phyloP scores from a whole-genome alignment of 2,329 filamentous ascomycete species.

The Curvularia hawaiiensis region DNA sequence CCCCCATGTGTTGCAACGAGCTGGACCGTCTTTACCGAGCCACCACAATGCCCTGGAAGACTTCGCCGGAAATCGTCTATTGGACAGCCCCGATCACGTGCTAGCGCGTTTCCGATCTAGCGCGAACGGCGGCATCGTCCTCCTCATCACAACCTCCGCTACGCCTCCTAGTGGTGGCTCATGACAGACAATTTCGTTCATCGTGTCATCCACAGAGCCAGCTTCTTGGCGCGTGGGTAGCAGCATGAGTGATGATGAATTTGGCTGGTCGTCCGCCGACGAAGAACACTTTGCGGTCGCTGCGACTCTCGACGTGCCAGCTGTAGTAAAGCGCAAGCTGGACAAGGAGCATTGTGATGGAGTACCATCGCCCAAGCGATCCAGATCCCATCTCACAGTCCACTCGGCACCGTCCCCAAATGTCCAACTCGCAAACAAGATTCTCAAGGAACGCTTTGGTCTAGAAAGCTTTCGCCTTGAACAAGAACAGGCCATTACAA shows the following conservation, averaged over 20 bases:
- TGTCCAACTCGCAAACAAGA: slow-evolving; percentile 36
- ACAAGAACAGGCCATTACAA: slow-evolving; percentile 53
- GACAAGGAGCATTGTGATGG: neutral
- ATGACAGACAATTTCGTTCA: neutral
- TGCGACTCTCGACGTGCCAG: neutral
- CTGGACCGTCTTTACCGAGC: neutral
- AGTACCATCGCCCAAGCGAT: slow-evolving; percentile 3
- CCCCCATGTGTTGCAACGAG: neutral
- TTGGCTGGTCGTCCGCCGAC: slow-evolving; percentile 16
- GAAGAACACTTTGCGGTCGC: slow-evolving; percentile 14
- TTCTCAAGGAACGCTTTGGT: slow-evolving; percentile 51
- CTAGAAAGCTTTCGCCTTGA: slow-evolving; percentile 52
- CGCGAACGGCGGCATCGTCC: neutral
- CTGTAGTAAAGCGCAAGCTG: slow-evolving; percentile 14
- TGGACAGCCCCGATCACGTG: slow-evolving; percentile 3
- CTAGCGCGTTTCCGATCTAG: slow-evolving; percentile 3
- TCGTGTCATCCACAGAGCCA: neutral
- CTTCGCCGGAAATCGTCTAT: neutral
- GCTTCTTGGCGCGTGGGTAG: neutral
- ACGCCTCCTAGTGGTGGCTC: too few relatives aligned
- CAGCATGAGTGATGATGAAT: slow-evolving; percentile 20
- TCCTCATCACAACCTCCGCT: neutral
- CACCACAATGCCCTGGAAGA: neutral
- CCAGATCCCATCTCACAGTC: neutral
- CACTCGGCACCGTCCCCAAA: slow-evolving; percentile 6